phyloP scores from a whole-genome alignment of 2,329 filamentous ascomycete species.

The Fusarium poae region DNA sequence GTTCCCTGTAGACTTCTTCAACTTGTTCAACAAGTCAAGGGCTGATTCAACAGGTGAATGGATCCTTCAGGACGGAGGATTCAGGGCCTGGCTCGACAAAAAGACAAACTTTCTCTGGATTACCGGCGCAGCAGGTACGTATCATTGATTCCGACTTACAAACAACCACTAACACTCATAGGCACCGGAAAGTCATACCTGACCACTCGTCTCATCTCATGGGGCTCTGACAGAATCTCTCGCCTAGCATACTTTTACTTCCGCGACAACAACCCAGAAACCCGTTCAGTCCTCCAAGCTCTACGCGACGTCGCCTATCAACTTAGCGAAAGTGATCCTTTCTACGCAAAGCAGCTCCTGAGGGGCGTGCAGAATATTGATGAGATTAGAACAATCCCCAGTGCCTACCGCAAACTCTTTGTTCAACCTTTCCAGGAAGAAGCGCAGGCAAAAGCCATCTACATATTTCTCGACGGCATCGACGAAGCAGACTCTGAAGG shows the following conservation, averaged over 20 bases:
- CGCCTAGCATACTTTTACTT: constrained; percentile 63
- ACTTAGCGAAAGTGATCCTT: constrained; percentile 60
- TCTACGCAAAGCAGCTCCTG: constrained; percentile 59
- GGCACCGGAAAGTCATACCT: constrained; percentile 63
- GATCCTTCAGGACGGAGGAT: constrained; percentile 57
- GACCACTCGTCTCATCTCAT: constrained; percentile 59
- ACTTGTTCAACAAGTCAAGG: constrained; percentile 56
- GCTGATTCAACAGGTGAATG: constrained; percentile 61
- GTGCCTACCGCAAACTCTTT: constrained; percentile 59
- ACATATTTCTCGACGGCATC: constrained; percentile 62
- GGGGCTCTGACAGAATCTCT: constrained; percentile 52
- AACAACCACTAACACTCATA: constrained; percentile 7
- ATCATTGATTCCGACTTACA: rapidly evolving
- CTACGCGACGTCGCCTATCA: constrained; percentile 62
- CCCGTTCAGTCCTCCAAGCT: constrained; percentile 60
- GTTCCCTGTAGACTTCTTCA: constrained; percentile 59
- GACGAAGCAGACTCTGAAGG: constrained; percentile 60
- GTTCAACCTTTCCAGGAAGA: constrained; percentile 55
- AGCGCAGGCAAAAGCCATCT: constrained; percentile 53
- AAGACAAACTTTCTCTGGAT: constrained; percentile 60
- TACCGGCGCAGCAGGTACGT: constrained; percentile 57
- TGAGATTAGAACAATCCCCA: constrained; percentile 59
- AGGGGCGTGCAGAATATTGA: constrained; percentile 53
- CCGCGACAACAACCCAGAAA: constrained; percentile 61
- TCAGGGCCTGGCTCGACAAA: constrained; percentile 56